phyloP scores from a whole-genome alignment of 169 alveolate genomes.

The Plasmodium gaboni region DNA sequence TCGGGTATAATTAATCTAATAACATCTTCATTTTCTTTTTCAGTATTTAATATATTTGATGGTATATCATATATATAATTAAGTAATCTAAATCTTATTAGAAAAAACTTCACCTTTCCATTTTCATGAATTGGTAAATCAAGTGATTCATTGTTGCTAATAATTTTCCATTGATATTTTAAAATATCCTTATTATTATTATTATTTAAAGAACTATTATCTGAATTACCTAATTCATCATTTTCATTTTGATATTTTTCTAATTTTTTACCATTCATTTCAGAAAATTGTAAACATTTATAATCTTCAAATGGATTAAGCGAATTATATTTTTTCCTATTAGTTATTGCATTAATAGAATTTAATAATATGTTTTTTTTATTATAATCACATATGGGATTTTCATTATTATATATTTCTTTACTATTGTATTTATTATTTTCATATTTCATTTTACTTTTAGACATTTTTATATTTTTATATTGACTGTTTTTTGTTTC shows the following conservation, averaged over 20 bases:
- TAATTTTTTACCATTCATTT: too few relatives aligned
- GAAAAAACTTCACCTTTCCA: conserved; percentile 68
- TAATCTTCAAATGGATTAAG: too few relatives aligned
- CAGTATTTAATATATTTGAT: conserved; percentile 58
- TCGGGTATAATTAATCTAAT: conserved; percentile 63
- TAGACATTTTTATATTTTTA: not conserved
- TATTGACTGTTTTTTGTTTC: not conserved
- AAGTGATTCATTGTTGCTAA: conserved; percentile 63
- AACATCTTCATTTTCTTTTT: conserved; percentile 55
- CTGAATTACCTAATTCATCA: not conserved
- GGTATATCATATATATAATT: conserved; percentile 74
- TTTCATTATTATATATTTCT: not conserved
- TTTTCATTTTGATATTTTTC: not conserved
- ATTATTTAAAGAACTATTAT: conserved; percentile 11
- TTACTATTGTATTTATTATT: not conserved
- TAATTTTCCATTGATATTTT: conserved; percentile 63
- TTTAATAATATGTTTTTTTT: not conserved
- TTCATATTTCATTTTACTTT: not conserved
- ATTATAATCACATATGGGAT: not conserved
- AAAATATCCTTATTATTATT: conserved; percentile 14
- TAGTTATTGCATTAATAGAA: not conserved
- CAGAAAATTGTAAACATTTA: too few relatives aligned
- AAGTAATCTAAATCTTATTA: conserved; percentile 59
- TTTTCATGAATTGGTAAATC: conserved; percentile 73
- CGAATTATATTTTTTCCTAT: not conserved